These are phyloP conservation scores for Biancaea sappan DNA, from an alignment of 306 rosid species.

Conservation along the genomic window DNA sequence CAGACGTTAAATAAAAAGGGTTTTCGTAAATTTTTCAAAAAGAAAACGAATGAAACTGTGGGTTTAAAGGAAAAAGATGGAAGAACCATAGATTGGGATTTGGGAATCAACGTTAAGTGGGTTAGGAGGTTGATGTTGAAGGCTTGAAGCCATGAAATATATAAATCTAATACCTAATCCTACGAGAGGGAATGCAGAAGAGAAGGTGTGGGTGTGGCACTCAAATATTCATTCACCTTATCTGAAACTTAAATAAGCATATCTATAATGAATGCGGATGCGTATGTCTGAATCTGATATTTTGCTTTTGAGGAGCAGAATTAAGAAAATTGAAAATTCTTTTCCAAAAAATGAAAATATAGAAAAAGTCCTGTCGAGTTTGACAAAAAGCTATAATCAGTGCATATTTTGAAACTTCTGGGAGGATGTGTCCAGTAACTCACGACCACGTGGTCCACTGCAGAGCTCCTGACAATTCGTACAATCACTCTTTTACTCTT, in stretches of 20 bases:
- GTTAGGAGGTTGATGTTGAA: neutral
- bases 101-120: neutral
- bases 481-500: neutral
- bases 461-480: neutral
- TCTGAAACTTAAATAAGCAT: neutral
- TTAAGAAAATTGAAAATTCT: no score
- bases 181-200: neutral
- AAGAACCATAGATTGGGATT: neutral
- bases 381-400: neutral
- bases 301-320: no score
- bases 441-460: neutral
- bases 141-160: neutral
- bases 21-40: no score
- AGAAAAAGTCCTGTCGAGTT: neutral
- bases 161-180: neutral
- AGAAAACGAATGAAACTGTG: neutral
- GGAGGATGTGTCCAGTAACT: neutral
- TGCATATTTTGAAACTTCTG: neutral
- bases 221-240: neutral
- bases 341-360: no score
- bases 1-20: neutral
- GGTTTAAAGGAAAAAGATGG: neutral
- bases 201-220: neutral
- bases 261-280: no score
- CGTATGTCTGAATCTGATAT: no score